Base-by-base conservation (phyloP, 1,139 yeast genomes). In the Yamadazyma mexicana region DNA sequence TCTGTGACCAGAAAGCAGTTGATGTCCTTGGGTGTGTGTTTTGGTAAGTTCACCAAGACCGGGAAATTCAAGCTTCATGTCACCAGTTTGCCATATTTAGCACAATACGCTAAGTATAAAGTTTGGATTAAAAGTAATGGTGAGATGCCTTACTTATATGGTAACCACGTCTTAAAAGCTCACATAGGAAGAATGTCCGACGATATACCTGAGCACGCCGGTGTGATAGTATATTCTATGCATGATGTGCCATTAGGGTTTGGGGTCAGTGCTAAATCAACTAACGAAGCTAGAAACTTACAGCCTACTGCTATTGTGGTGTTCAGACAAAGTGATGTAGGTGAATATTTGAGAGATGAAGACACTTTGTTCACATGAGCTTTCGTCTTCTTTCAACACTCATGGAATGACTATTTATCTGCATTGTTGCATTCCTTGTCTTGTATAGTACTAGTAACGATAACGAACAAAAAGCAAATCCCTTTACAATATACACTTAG, bases 171-270 rank as follows among this genome's bases (percentile, higher is more conserved):
- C 17, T 74, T 92, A 52, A 94, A 94, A 61, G 99, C 99, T 11
- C 98, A 92, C 59, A 76, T 92, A 44, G 98, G 98, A 28, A 83
- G 91, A 57, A 89, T 92, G 87, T 86, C 95, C 40, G 98, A 92
- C 50, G 98, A 94, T 59, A 87, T 92, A 42, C 98, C 98, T 25
- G 98, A 92, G 64, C 98, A 94, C 58, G 95, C 96, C 1, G 98
- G 99, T 55, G 91, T 92, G 25, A 77, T 94, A 51, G 83, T 92
- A 11, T 88, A 77, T 55, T 83, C 95, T 11, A 94, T 92, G 98
- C 77, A 77, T 50, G 99, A 92, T 62, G 79, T 84, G 17, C 96
- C 98, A 11, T 72, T 92, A 40, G 99, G 99, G 0, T 94, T 92
- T 55, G 99, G 98, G 43, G 95, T 92, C 11, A 79, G 92, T 57